These are phyloP conservation scores for Epichloe sp. DNA, from an alignment of 2,329 filamentous ascomycete genomes.

Conservation along the genomic window DNA sequence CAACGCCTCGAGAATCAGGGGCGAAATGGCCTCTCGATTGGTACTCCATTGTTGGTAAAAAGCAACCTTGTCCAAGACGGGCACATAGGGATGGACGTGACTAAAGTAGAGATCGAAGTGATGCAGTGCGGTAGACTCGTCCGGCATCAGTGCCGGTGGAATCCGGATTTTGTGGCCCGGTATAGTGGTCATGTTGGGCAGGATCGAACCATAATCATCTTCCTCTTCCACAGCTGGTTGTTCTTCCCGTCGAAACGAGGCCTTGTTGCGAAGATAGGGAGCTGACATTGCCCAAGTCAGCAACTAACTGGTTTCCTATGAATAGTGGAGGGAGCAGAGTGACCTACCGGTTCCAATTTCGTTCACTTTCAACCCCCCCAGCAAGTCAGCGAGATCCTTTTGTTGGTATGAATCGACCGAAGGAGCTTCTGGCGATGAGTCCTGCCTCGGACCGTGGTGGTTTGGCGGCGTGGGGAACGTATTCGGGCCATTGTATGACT, in stretches of 20 bases:
- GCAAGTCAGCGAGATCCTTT: slow-evolving; percentile 61
- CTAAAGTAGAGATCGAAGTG: slow-evolving; percentile 87
- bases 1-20: slow-evolving; percentile 75
- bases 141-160: slow-evolving; percentile 84
- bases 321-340: neutral
- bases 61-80: slow-evolving; percentile 67
- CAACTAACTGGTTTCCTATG: no score
- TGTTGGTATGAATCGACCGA: slow-evolving; percentile 53
- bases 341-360: slow-evolving; percentile 69
- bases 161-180: slow-evolving; percentile 73
- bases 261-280: slow-evolving; percentile 66
- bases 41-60: slow-evolving; percentile 87
- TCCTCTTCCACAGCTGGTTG: slow-evolving; percentile 54
- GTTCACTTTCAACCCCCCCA: slow-evolving; percentile 79
- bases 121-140: slow-evolving; percentile 64
- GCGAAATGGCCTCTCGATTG: slow-evolving; percentile 73
- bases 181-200: slow-evolving; percentile 55
- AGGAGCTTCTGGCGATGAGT: slow-evolving; percentile 35
- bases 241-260: slow-evolving; percentile 36
- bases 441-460: slow-evolving; percentile 17
- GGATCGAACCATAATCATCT: slow-evolving; percentile 57
- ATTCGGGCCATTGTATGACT: slow-evolving; percentile 33
- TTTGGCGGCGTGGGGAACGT: slow-evolving; percentile 41
- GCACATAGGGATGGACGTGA: slow-evolving; percentile 85
- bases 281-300: slow-evolving; percentile 32